Percentiles rank a stretch among this genome's conserved stretches.
These are phyloP conservation scores for Zea mays DNA, from an alignment of 176 grass and related monocot genomes.

Conservation along the genomic window DNA sequence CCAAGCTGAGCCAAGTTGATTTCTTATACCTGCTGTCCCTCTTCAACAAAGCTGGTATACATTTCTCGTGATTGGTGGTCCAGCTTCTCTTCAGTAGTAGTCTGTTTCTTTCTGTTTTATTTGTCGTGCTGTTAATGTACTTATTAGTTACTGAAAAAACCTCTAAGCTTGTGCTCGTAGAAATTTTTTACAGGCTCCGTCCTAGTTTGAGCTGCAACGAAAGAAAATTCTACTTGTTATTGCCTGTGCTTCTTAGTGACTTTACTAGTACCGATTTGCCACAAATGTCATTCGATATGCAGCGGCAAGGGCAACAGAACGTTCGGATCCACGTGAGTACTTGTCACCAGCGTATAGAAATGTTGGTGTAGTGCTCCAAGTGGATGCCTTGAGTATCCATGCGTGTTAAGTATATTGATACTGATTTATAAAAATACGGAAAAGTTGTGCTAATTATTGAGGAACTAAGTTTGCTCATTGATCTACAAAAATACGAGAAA, in stretches of 20 bases:
- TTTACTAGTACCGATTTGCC: not conserved
- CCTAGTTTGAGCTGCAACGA: not conserved
- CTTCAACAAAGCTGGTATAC: constrained; percentile 86
- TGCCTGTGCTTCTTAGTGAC: not conserved
- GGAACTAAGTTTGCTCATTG: no score
- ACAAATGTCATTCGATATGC: not conserved
- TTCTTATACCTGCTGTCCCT: constrained; percentile 93
- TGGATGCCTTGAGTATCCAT: no score
- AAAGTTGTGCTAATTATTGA: no score
- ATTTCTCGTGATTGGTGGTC: constrained; percentile 66
- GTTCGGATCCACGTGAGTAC: not conserved
- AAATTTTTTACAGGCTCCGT: not conserved
- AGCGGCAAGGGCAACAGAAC: not conserved
- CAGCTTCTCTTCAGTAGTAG: not conserved
- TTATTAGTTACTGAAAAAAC: not conserved
- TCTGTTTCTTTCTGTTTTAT: not conserved
- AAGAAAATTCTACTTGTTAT: not conserved
- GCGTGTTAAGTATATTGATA: no score
- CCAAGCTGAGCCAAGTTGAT: constrained; percentile 85
- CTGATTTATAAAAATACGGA: no score
- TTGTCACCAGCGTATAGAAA: not conserved
- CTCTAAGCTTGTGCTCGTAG: not conserved
- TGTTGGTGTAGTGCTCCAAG: no score
- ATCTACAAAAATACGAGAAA: no score
- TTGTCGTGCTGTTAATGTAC: not conserved